Evolutionary conservation across 345 rosid species (phyloP), one percentile per base, ranked within the genome.

Genomic region (Eucalyptus polybractea): DNA sequence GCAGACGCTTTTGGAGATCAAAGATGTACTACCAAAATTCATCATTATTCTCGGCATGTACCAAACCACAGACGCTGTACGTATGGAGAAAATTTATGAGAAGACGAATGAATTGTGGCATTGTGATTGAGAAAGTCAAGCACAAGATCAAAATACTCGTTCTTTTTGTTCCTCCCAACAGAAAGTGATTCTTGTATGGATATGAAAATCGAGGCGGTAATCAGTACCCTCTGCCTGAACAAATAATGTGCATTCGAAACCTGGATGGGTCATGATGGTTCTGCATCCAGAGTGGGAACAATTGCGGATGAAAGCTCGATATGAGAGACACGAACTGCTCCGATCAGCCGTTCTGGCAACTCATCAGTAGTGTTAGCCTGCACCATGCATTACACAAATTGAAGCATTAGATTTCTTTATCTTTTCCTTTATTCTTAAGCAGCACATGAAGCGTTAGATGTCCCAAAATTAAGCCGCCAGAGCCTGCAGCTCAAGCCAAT

Each of bases 241-340:
- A 87, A 89, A 90, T 90, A 76, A 80, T n/a, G 27, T n/a, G 72
- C 47, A 29, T 91, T 90, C n/a, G 69, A 90, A 50, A 87, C 72
- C 88, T 67, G 54, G 54, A 50, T 12, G 25, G 62, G 88, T 92
- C 86, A 89, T n/a, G 87, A 90, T 65, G 87, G 42, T 76, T 76
- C 65, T 51, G 93, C 95, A 29, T 92, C 97, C 87, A 98, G 89
- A 87, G 92, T 93, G 27, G 99, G 99, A 88, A 95, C 98, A 69
- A 96, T 91, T 16, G 99, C 99, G 10, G 97, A 95, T 31, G 95
- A 93, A 31, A 97, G 95, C 94, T 95, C 98, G 88, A 96, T 89
- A 88, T 98, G 99, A 86, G 98, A 98, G 90, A 95, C 99, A 87
- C 99, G 96, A 47, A 98, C 97, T 1, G 98, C 99, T 81, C 99